Percentiles rank a stretch among this genome's conserved stretches.
Conservation (phyloP, 495 filamentous ascomycete species). For the Polyplosphaeria fusca region DNA sequence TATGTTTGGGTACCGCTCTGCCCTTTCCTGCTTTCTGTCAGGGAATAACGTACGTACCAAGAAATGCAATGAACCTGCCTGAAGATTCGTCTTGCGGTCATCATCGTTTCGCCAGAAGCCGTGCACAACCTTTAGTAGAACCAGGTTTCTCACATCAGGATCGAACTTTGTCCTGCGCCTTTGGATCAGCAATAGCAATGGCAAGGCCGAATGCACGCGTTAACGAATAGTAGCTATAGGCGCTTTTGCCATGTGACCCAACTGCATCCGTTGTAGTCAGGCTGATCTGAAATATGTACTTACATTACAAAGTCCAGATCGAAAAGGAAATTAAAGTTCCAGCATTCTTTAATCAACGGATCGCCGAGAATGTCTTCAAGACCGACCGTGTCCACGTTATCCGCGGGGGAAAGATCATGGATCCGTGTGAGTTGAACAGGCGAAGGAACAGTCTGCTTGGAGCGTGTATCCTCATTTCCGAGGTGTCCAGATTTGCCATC, state of each 20-base stretch:
- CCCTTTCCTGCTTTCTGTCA: slow-evolving; percentile 49
- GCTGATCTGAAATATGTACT: too few species aligned
- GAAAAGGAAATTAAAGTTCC: slow-evolving; percentile 87
- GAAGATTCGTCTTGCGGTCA: slow-evolving; percentile 54
- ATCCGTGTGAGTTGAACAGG: slow-evolving; percentile 75
- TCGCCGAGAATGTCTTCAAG: slow-evolving; percentile 74
- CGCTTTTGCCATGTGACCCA: too few species aligned
- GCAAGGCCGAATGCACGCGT: too few species aligned
- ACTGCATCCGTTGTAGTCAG: too few species aligned
- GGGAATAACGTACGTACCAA: background rate
- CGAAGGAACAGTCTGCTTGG: slow-evolving; percentile 50
- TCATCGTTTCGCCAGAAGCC: slow-evolving; percentile 84
- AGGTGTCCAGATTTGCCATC: background rate
- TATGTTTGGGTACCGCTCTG: slow-evolving; percentile 63
- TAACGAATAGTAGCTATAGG: too few species aligned
- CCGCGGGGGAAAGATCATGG: slow-evolving; percentile 54
- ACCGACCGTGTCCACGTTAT: slow-evolving; percentile 66
- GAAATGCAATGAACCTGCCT: slow-evolving; percentile 49
- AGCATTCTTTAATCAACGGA: slow-evolving; percentile 78
- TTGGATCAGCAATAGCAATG: too few species aligned
- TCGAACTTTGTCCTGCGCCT: slow-evolving; percentile 66
- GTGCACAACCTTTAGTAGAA: slow-evolving; percentile 75
- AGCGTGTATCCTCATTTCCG: background rate
- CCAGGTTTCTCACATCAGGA: slow-evolving; percentile 59
- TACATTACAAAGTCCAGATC: slow-evolving; percentile 76